Evolutionary conservation across 768 basidiomycete species (phyloP).

Genomic region (Suillus americanus): DNA sequence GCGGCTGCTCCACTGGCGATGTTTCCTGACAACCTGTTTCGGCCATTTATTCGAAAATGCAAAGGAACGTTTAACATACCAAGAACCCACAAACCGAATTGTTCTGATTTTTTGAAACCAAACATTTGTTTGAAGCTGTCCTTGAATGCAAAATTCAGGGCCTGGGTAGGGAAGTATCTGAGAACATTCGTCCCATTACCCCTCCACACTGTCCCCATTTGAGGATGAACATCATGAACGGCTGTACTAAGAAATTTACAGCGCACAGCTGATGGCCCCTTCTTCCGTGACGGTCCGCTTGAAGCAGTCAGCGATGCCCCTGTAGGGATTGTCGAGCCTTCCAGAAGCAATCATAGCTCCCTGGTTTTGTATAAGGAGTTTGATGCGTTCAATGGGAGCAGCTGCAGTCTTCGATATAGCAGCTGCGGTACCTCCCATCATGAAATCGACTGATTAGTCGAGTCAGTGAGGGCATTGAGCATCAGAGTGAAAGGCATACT

Average conservation of each 20-base stretch:
- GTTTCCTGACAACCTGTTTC: constrained; percentile 29
- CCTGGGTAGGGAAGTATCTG: constrained; percentile 48
- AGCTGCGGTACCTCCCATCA: constrained; percentile 37
- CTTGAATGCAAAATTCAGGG: constrained; percentile 49
- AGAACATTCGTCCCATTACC: constrained; percentile 44
- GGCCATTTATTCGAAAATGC: neutral
- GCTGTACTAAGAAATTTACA: constrained; percentile 5
- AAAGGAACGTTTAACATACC: constrained; percentile 17
- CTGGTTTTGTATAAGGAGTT: constrained; percentile 41
- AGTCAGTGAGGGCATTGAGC: constrained; percentile 7
- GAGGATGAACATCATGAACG: neutral
- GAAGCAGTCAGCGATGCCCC: constrained; percentile 37
- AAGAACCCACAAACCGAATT: constrained; percentile 37
- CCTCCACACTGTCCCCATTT: constrained; percentile 38
- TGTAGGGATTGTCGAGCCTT: constrained; percentile 36
- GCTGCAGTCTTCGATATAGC: constrained; percentile 40
- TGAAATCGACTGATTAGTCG: constrained; percentile 30
- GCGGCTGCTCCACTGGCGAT: constrained; percentile 43
- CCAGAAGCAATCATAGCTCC: constrained; percentile 37
- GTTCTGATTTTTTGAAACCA: constrained; percentile 36
- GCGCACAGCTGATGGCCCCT: constrained; percentile 37
- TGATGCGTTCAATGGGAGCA: constrained; percentile 42
- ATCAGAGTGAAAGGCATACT: constrained; percentile 8
- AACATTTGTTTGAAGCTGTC: constrained; percentile 40
- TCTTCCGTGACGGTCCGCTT: constrained; percentile 34